Base-by-base conservation (phyloP, 164 flowering plant genomes). In the Pachysandra terminalis region DNA sequence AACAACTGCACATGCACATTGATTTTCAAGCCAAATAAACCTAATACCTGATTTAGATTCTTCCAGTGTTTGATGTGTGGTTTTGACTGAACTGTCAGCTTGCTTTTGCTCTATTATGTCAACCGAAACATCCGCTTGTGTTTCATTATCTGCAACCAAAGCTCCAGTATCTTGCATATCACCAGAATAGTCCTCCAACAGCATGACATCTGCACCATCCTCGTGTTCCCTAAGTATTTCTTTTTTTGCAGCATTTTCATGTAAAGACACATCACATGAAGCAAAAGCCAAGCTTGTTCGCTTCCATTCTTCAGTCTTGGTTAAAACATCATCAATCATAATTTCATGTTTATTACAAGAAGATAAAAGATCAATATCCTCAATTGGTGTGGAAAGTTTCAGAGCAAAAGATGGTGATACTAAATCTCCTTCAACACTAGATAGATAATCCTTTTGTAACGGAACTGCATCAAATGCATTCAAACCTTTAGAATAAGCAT, bases 41-140 rank as follows among this genome's bases (percentile, higher is more conserved):
- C 27, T 16, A 45, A 1, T 81, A 85, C 92, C 85, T 75, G 79
- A 60, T 67, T 48, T 77, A 57, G 65, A 70, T 48, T 66, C 71
- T 55, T 59, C 59, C 32, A 9, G 58, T 24, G 56, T 24, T 64
- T 22, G 72, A 53, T 26, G 15, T 35, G 59, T 25, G 56, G 35
- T 16, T 59, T 54, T 73, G 72, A 26, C 5, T 68, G 26, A n/a
- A 40, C 7, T 10, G 51, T 66, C 79, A 54, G 67, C 78, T 48
- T 68, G 71, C 23, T 63, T 60, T 21, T 54, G 58, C 27, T 58
- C 73, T 58, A 67, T 71, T 65, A 60, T 57, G 24, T 56, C 60
- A 64, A 53, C 71, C 15, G 65, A 63, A 75, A 63, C 56, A 22
- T 70, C 78, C 45, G 53, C 68, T 0, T 23, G 62, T 63, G 62